Evolutionary conservation across 148 eudicot genomes (phyloP).

Genomic region (Hydrangea macrophylla): DNA sequence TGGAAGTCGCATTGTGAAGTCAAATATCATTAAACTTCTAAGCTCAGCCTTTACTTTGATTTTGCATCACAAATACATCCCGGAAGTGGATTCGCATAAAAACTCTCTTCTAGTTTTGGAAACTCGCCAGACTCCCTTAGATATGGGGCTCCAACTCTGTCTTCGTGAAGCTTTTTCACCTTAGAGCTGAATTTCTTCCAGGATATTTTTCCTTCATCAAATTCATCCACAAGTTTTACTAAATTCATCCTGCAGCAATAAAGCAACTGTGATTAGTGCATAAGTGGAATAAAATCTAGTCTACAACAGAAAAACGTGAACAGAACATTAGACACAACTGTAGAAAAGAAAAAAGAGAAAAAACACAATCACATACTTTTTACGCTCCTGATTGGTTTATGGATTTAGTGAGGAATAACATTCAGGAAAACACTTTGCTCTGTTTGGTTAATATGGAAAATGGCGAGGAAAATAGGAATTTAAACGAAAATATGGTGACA

Average conservation of each 20-base stretch:
- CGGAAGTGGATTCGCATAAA: slow-evolving; percentile 92
- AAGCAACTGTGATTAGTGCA: background rate
- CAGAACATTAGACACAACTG: no score
- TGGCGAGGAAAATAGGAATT: background rate
- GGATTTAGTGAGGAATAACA: no score
- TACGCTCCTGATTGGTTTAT: no score
- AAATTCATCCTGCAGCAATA: slow-evolving; percentile 64
- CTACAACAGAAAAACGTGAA: no score
- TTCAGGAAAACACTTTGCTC: no score
- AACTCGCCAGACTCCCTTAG: slow-evolving; percentile 74
- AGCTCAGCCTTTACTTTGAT: background rate
- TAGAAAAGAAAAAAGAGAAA: no score
- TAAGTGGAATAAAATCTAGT: background rate
- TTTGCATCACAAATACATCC: slow-evolving; percentile 76
- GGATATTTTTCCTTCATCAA: slow-evolving; percentile 64
- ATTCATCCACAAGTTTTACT: slow-evolving; percentile 69
- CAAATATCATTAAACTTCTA: background rate
- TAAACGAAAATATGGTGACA: no score
- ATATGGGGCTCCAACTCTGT: slow-evolving; percentile 71
- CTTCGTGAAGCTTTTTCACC: slow-evolving; percentile 73
- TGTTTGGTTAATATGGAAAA: no score
- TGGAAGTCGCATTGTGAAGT: background rate
- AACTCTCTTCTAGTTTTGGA: slow-evolving; percentile 94
- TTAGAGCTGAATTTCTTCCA: slow-evolving; percentile 77
- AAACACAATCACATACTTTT: no score